Base-by-base conservation (phyloP, 23 red algal genomes). In the Gracilaria vermiculophylla region DNA sequence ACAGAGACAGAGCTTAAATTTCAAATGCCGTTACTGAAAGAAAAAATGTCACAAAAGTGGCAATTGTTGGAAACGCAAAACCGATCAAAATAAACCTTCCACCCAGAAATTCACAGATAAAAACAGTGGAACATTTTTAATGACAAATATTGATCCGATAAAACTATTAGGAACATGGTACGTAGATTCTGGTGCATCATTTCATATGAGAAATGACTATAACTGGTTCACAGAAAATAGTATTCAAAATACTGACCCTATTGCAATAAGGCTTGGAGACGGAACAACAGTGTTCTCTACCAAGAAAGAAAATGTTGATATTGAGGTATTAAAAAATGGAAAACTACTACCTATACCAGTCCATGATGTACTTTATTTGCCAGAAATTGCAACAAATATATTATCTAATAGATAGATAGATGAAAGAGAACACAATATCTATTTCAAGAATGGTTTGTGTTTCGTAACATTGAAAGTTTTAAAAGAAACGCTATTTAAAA, bases 121-220 rank as follows among this genome's bases (percentile, higher is more conserved):
- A 55, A 55, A 12, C 8, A 4, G 13, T 19, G 16, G 16, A 55
- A 14, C 16, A 55, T 55, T 55, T 55, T 55, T 55, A 55, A 7
- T 55, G 16, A n/a, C n/a, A n/a, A n/a, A n/a, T n/a, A 23, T 55
- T 55, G 11, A 55, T 14, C 8, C 3, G 8, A 14, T 16, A 66
- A 66, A 66, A 66, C 11, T 66, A 34, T 66, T 17, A 35, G 61
- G 25, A 39, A 66, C 62, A 24, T 65, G 79, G 53, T 62, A 58
- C 33, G 20, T 81, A 4, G 49, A 81, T 52, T 81, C 51, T 13
- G 77, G 77, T 32, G 77, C 77, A 50, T 53, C 25, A 7, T 65
- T 58, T 42, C 79, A 36, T n/a, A 83, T 83, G 50, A 58, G 9
- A 29, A 83, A 58, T 49, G 33, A 48, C 69, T n/a, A 13, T 4